phyloP scores from a whole-genome alignment of 2,329 filamentous ascomycete genomes.

The Leptosphaerulina australis region DNA sequence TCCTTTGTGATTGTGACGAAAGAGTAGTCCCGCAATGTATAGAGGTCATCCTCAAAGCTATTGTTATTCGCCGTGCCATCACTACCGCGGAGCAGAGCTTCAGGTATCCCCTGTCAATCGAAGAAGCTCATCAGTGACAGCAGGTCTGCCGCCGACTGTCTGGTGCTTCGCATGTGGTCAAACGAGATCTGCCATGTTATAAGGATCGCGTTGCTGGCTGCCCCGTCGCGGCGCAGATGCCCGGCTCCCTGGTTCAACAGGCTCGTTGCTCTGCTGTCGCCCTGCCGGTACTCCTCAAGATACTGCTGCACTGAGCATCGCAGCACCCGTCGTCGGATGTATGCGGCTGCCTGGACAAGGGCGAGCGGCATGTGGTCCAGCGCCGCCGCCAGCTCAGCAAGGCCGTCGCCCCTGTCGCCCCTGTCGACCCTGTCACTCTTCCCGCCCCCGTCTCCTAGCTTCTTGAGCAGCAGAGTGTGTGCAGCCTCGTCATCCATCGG shows the following conservation, averaged over 20 bases:
- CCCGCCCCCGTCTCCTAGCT: neutral
- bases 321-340: constrained; percentile 32
- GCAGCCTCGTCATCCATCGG: constrained; percentile 19
- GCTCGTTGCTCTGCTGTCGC: constrained; percentile 35
- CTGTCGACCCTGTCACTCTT: neutral
- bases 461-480: constrained; percentile 12
- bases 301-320: constrained; percentile 41
- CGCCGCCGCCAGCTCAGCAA: constrained; percentile 19
- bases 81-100: constrained; percentile 2
- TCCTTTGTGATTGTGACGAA: constrained; percentile 38
- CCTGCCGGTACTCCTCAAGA: constrained; percentile 47
- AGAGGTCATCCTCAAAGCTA: constrained; percentile 40
- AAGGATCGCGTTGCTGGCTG: no score
- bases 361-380: no score
- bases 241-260: constrained; percentile 28
- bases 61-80: constrained; percentile 30
- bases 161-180: constrained; percentile 40
- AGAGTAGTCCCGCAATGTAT: constrained; percentile 46
- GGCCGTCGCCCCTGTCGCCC: no score
- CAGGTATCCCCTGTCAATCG: no score
- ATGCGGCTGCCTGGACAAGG: no score
- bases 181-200: constrained; percentile 45
- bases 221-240: constrained; percentile 41
- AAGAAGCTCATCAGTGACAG: constrained; percentile 56
- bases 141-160: constrained; percentile 47